Percentiles rank a stretch among this genome's conserved stretches.
Evolutionary conservation across 352 stramenopile species (phyloP).

Genomic region (Phytophthora niederhauseri): DNA sequence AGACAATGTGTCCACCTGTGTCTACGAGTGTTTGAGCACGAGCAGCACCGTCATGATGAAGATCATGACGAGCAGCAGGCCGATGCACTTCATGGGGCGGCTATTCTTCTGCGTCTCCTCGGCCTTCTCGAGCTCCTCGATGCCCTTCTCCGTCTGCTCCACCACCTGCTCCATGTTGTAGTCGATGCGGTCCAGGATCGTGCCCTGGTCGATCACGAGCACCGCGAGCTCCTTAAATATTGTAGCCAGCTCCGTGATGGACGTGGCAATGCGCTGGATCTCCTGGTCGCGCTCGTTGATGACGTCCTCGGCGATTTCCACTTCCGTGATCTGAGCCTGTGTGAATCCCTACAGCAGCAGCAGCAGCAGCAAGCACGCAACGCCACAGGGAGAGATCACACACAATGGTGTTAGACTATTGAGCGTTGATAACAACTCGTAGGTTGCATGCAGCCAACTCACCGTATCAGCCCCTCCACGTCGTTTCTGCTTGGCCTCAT

Average conservation of each 20-base stretch:
- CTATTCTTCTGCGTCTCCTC: conserved; percentile 99
- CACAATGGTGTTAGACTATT: not conserved
- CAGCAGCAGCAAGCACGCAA: conserved; percentile 24
- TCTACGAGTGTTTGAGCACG: conserved; percentile 91
- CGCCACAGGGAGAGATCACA: not conserved
- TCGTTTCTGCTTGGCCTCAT: conserved; percentile 64
- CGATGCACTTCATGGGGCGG: conserved; percentile 96
- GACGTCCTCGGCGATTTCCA: conserved; percentile 96
- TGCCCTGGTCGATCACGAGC: conserved; percentile 99
- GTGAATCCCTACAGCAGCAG: conserved; percentile 85
- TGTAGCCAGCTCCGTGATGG: conserved; percentile 98
- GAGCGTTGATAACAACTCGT: not conserved
- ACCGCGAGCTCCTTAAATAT: conserved; percentile 99
- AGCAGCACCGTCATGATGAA: conserved; percentile 94
- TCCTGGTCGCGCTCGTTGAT: conserved; percentile 97
- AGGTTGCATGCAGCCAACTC: conserved; percentile 7
- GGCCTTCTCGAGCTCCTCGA: conserved; percentile 99
- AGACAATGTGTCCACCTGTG: conserved; percentile 11
- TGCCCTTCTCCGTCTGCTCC: conserved; percentile 98
- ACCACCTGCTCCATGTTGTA: conserved; percentile 99
- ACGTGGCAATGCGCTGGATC: conserved; percentile 98
- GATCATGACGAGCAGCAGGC: conserved; percentile 92
- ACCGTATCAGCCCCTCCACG: conserved; percentile 41
- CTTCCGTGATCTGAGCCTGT: conserved; percentile 94
- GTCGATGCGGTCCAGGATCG: conserved; percentile 99